Evolutionary conservation across 75 land plant genomes (phyloP).

Genomic region (Picea sitchensis): DNA sequence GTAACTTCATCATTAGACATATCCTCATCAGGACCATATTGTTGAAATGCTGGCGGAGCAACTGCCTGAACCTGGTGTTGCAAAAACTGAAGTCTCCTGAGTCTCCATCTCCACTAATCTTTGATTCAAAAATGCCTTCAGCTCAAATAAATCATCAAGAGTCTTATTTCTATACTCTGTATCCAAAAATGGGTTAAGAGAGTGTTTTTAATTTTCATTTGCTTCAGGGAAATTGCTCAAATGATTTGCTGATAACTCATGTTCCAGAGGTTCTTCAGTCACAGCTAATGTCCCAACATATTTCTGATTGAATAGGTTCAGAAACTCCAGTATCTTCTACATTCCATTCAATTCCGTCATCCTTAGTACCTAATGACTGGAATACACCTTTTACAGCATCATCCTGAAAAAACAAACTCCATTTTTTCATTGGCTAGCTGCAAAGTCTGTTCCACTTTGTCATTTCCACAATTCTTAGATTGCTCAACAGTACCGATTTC

Average conservation of each 20-base stretch:
- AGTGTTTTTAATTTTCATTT: constrained; percentile 19
- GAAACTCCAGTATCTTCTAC: constrained; percentile 9
- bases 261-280: constrained; percentile 9
- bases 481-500: constrained; percentile 65
- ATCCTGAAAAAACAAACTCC: not conserved
- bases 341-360: constrained; percentile 14
- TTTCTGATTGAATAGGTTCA: constrained; percentile 41
- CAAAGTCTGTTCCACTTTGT: constrained; percentile 4
- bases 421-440: not conserved
- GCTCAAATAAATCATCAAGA: constrained; percentile 92
- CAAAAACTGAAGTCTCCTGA: no score
- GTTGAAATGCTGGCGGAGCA: no score
- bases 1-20: no score
- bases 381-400: not conserved
- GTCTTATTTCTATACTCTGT: constrained; percentile 79
- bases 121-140: no score
- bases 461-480: constrained; percentile 40
- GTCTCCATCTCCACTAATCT: no score
- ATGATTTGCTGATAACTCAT: not conserved
- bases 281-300: constrained; percentile 73
- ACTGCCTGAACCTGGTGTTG: no score
- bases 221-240: not conserved
- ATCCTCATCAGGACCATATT: no score
- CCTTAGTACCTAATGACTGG: constrained; percentile 1
- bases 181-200: constrained; percentile 61